Conservation (phyloP, 371 early-diverging fungal genomes). For the Smittium culicis region DNA sequence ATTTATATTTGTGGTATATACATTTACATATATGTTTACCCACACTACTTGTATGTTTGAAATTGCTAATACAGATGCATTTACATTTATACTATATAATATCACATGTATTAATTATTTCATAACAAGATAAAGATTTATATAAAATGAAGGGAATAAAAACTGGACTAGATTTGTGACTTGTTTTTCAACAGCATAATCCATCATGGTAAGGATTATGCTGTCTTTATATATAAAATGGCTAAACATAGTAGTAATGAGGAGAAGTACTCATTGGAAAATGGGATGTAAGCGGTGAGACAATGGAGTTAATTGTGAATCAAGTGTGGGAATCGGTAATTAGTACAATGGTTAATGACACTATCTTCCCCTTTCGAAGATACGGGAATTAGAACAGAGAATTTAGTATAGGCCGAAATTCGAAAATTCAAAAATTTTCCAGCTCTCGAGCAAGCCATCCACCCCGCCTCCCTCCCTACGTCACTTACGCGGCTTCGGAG, state of each 20-base stretch:
- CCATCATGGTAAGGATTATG: background rate
- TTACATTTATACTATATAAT: too few species aligned
- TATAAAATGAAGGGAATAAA: constrained; percentile 2
- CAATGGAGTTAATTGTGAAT: background rate
- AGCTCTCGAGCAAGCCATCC: background rate
- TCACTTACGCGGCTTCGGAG: background rate
- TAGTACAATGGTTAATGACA: background rate
- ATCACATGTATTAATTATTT: too few species aligned
- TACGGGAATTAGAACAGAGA: background rate
- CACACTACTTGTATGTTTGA: too few species aligned
- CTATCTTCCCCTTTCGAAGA: background rate
- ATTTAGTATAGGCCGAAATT: background rate
- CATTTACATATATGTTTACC: too few species aligned
- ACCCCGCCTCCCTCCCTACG: background rate
- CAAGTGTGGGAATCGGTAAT: constrained; percentile 1
- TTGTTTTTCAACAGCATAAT: background rate
- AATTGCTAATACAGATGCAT: too few species aligned
- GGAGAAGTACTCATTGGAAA: background rate
- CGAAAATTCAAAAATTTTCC: background rate
- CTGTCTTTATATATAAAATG: background rate
- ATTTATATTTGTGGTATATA: too few species aligned
- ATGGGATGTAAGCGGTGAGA: constrained; percentile 2
- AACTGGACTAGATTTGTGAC: background rate
- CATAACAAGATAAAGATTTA: background rate
- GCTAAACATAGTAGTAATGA: background rate